These are phyloP conservation scores for Eruca vesicaria DNA, from an alignment of 441 rosid species.

Conservation along the genomic window DNA sequence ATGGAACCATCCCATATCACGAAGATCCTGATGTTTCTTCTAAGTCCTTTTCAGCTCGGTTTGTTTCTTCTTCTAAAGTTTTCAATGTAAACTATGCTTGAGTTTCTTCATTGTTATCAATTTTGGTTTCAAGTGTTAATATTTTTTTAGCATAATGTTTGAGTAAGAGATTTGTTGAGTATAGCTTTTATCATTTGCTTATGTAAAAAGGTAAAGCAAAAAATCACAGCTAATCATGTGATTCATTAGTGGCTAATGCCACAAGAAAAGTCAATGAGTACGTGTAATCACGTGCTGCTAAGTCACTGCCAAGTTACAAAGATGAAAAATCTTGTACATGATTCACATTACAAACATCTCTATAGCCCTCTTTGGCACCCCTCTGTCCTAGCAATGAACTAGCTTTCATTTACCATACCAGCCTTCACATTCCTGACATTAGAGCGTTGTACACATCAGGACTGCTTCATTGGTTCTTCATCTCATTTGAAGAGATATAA, in stretches of 20 bases:
- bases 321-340: not conserved
- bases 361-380: not conserved
- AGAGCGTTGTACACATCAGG: not conserved
- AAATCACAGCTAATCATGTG: constrained; percentile 1
- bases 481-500: not conserved
- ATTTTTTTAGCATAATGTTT: not conserved
- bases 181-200: not conserved
- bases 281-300: constrained; percentile 4
- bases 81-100: constrained; percentile 32
- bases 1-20: constrained; percentile 35
- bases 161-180: not conserved
- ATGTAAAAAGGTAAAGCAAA: not conserved
- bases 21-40: constrained; percentile 58
- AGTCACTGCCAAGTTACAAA: not conserved
- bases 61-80: constrained; percentile 65
- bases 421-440: not conserved
- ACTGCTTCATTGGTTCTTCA: not conserved
- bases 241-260: not conserved
- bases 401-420: not conserved
- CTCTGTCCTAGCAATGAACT: not conserved
- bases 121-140: constrained; percentile 11
- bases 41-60: constrained; percentile 77
- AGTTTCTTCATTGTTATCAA: constrained; percentile 6
- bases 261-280: not conserved
- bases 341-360: not conserved